Base-by-base conservation (phyloP, 306 rosid genomes). In the Gastrolobium bilobum region DNA sequence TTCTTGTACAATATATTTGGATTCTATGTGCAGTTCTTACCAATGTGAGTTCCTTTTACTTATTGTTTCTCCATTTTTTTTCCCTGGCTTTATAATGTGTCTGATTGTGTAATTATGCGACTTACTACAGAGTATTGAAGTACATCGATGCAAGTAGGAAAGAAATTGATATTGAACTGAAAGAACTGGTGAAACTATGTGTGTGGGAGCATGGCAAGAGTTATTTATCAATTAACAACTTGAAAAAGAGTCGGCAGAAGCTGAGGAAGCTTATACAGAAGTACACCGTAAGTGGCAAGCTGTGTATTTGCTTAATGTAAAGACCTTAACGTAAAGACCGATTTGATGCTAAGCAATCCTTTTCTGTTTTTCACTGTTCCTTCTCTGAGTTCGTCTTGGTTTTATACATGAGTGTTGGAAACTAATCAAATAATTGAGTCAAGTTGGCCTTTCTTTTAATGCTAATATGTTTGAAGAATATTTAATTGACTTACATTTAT, bases 21-120 rank as follows among this genome's bases (percentile, higher is more conserved):
- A 78, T 95, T 86, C 86, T 92, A 89, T 86, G 82, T 82, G 74
- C 99, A 92, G 80, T 92, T 92, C 84, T 84, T 95, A 77, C 99
- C 97, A 30, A 78, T 50, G 98, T 94, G 80, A 90, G 97, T 88
- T 68, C 33, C 58, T 40, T 73, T 66, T 7, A 14, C 54, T 62
- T 54, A 13, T n/a, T 57, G 15, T 60, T 46, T 68, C 20, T 67
- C 35, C 2, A 4, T 4, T 42, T 29, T 39, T 39, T 57, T n/a
- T 42, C 2, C 6, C 58, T 42, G 10, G 38, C 6, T 44, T 67
- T 56, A 7, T 67, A 66, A 63, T 33, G 38, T 2, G 31, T 60
- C 31, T 44, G 70, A 47, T 20, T 75, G 61, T 63, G 52, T 67
- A 68, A 58, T 73, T 52, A 10, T 80, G 73, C 26, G 57, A 58